Base-by-base conservation (phyloP, 192 early-diverging fungal genomes). In the Coemansia sp. region DNA sequence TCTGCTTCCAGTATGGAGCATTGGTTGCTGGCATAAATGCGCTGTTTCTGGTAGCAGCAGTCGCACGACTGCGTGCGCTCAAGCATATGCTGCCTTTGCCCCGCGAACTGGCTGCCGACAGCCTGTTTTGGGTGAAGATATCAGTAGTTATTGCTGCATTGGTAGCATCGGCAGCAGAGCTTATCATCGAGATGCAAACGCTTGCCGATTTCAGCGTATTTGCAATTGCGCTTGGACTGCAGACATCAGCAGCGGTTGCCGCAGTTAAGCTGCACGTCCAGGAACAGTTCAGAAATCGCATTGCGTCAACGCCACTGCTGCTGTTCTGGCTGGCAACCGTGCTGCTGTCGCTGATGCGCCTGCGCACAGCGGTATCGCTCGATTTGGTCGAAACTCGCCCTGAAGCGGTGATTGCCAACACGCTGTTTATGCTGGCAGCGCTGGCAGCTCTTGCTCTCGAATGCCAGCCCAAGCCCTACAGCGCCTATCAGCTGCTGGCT, bases 271-370 rank as follows among this genome's bases (percentile, higher is more conserved):
- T 77, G 44, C 74, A 77, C 45, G 44, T 41, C 28, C 45, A 60
- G 10, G 74, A 77, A 34, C 74, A 77, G 53, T 46, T 71, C 23
- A 31, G 38, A 23, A 71, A 44, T 54, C 60, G 61, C 32, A 49
- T 72, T 5, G 69, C 65, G 7, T 72, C 69, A 9, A 72, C 69
- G 6, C 40, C 48, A 18, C 66, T 79, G 32, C 60, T 79, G 56
- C 58, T 79, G 18, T 79, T 69, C 56, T 79, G 76, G 76, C 56
- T 79, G n/a, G 51, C 60, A 5, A 64, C 74, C 0, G 56, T 59
- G 12, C 28, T 70, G 23, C 9, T 67, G 5, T 32, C 57, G 39
- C 56, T 70, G 31, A 57, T 77, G 56, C 63, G 67, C 5, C 45
- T 77, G 59, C 74, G 74, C 20, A 70, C 69, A 1, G 47, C 56